Evolutionary conservation across 2,329 filamentous ascomycete genomes (phyloP).

Genomic region (Didymella lethalis): DNA sequence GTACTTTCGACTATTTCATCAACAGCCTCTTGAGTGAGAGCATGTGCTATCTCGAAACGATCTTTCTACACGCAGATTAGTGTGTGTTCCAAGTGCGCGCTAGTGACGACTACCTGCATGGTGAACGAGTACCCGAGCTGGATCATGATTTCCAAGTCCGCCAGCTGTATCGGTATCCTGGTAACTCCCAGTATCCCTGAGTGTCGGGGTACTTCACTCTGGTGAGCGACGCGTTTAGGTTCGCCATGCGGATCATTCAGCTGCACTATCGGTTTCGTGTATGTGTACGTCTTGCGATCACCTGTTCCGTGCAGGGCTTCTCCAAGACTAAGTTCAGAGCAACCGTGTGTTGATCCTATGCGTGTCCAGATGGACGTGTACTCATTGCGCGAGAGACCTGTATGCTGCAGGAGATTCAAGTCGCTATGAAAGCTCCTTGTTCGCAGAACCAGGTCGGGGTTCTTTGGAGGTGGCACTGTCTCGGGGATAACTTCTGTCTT

Average conservation of each 20-base stretch:
- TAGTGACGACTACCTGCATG: not conserved
- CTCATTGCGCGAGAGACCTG: not conserved
- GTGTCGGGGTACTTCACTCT: not conserved
- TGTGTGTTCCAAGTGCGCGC: not conserved
- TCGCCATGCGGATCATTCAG: not conserved
- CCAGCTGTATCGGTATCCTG: not conserved
- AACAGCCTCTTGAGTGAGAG: not conserved
- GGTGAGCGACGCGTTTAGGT: not conserved
- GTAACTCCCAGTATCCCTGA: not conserved
- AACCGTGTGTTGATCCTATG: not conserved
- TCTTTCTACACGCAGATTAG: not conserved
- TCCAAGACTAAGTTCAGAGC: not conserved
- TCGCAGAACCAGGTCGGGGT: not conserved
- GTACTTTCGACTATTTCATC: not conserved
- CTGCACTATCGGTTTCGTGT: not conserved
- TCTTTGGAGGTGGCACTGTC: not conserved
- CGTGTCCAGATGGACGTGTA: not conserved
- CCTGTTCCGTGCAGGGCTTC: not conserved
- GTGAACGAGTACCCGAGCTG: not conserved
- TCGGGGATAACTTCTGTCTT: not conserved
- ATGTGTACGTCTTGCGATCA: not conserved
- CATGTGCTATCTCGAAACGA: not conserved
- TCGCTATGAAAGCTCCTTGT: not conserved
- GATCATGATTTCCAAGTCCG: not conserved
- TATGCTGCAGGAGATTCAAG: not conserved